Base-by-base conservation (phyloP, 805 yeast genomes). In the Saccharomycopsis fodiens region DNA sequence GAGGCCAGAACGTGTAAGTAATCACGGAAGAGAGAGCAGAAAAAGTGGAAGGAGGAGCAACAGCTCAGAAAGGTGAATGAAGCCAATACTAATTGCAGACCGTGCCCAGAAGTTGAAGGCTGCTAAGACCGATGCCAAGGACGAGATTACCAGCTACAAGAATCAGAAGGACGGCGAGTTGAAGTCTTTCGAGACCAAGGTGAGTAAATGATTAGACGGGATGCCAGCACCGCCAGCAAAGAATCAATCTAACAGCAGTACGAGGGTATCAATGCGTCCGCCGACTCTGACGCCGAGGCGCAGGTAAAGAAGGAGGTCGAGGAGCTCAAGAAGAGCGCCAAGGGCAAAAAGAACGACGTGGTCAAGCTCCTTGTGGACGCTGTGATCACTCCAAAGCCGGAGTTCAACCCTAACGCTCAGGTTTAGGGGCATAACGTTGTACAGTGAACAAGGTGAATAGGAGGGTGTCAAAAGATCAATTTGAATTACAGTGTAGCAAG, bases 41-140 rank as follows among this genome's bases (percentile, higher is more conserved):
- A 23, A 1, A 10, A 13, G 8, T 25, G 19, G 13, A n/a, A 35
- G 27, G 10, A 23, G n/a, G n/a, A n/a, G n/a, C n/a, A n/a, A n/a
- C n/a, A n/a, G n/a, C n/a, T n/a, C n/a, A n/a, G n/a, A n/a, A n/a
- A n/a, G n/a, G 23, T 29, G 30, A 31, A 15, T 25, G n/a, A 15
- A 42, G 54, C 4, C 48, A 21, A n/a, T n/a, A n/a, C n/a, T n/a
- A n/a, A 34, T 57, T 56, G 6, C 38, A 72, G 78, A 82, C 70
- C 86, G 96, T 66, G 75, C 93, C 35, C 82, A 78, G 55, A 84
- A 88, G 54, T 74, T 93, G 63, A 93, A 91, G 76, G 89, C 93
- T 39, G 96, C 97, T 44, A 91, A 88, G 70, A 69, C 82, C 20
- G 97, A 93, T 63, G 98, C 98, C 31, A 83, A 87, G 53, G 68